phyloP scores from a whole-genome alignment of 148 eudicot species.

The Vaccinium macrocarpon region DNA sequence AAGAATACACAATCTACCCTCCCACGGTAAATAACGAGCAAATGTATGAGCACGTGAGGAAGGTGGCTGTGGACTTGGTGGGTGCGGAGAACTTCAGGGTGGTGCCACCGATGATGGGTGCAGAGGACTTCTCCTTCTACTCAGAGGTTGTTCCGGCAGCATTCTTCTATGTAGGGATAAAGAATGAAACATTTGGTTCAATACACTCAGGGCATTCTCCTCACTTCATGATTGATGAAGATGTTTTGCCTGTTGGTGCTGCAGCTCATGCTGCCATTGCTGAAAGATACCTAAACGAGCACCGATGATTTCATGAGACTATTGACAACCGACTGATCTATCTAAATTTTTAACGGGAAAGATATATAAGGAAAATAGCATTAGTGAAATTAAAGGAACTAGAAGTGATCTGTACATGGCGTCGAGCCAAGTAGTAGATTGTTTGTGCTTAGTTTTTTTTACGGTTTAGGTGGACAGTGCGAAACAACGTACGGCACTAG shows the following conservation, averaged over 20 bases:
- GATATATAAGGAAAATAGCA: background rate
- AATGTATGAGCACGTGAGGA: slow-evolving; percentile 61
- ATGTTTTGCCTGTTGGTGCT: slow-evolving; percentile 66
- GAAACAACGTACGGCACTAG: too few species aligned
- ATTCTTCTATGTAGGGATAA: slow-evolving; percentile 62
- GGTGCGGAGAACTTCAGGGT: slow-evolving; percentile 43
- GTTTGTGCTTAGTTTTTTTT: background rate
- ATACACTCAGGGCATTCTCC: slow-evolving; percentile 69
- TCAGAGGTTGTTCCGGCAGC: slow-evolving; percentile 59
- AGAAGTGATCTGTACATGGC: background rate
- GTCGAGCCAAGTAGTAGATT: background rate
- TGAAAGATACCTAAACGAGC: slow-evolving; percentile 63
- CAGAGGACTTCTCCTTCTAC: slow-evolving; percentile 87
- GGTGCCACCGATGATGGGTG: slow-evolving; percentile 64
- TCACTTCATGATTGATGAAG: slow-evolving; percentile 65
- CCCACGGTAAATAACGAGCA: slow-evolving; percentile 61
- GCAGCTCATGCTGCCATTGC: slow-evolving; percentile 81
- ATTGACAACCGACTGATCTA: too few species aligned
- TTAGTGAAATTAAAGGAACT: background rate
- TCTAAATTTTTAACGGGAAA: background rate
- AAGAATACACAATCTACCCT: slow-evolving; percentile 56
- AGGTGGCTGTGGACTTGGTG: slow-evolving; percentile 43
- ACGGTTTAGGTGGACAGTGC: too few species aligned
- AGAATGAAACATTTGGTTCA: slow-evolving; percentile 61
- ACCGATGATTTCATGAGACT: slow-evolving; percentile 2